Evolutionary conservation across 495 filamentous ascomycete species (phyloP).

Genomic region (Tirmania nivea): DNA sequence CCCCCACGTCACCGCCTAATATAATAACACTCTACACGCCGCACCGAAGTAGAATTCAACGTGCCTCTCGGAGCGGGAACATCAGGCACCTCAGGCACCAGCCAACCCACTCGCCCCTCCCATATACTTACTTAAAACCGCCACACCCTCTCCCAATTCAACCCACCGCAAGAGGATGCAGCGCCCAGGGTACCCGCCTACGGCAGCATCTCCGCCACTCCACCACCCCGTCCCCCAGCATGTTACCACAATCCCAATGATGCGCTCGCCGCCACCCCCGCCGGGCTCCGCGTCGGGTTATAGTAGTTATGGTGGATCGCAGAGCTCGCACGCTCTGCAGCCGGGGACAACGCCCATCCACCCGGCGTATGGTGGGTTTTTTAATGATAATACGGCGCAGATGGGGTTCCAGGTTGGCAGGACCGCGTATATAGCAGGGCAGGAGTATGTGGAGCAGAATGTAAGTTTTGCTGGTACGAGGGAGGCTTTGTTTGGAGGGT

Average conservation of each 20-base stretch:
- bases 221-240: conserved; percentile 97
- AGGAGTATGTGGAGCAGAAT: conserved; percentile 85
- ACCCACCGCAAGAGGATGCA: conserved; percentile 38
- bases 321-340: conserved; percentile 23
- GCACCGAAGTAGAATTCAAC: no score
- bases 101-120: no score
- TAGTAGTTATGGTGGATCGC: conserved; percentile 55
- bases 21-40: no score
- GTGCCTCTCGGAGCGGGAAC: no score
- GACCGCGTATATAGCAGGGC: conserved; percentile 66
- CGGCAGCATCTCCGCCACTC: conserved; percentile 76
- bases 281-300: conserved; percentile 42
- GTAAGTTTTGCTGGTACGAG: conserved; percentile 28
- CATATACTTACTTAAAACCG: no score
- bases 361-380: conserved; percentile 68
- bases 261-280: conserved; percentile 77
- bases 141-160: no score
- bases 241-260: conserved; percentile 95
- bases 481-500: no score
- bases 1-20: no score
- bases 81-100: no score
- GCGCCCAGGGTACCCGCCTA: conserved; percentile 51
- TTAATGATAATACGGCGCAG: conserved; percentile 89
- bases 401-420: conserved; percentile 89
- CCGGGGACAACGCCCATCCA: conserved; percentile 31